Base-by-base conservation (phyloP, 305 asterid genomes). In the Withania somnifera region DNA sequence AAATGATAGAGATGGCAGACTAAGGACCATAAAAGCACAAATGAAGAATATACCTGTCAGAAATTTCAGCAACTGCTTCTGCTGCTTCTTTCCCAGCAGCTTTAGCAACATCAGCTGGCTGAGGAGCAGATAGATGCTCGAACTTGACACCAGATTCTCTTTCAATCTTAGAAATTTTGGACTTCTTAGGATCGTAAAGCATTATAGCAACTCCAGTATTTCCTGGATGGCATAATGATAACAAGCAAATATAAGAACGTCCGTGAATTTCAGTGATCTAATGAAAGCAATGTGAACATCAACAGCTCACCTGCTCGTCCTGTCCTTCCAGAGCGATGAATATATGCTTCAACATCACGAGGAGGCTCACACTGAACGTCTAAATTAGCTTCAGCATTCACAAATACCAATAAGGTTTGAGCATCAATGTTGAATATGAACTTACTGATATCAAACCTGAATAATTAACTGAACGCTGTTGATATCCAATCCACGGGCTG, bases 321-420 rank as follows among this genome's bases (percentile, higher is more conserved):
- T 6, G 98, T 96, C 82, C 98, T 88, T 77, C 98, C 98, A 87
- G 99, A 96, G 28, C 98, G 93, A 91, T 96, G 99, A 84, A 96
- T 96, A 90, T 96, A 94, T 34, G 93, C 98, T 88, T 94, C 98
- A 15, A 91, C 99, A 78, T 94, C 98, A 60, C 94, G 95, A 20
- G 99, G 99, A 4, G 99, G 98, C 84, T 94, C 99, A 87, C 98
- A 94, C 99, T 96, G 84, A 85, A 57, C 82, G 88, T 9, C 34
- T 58, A 28, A 58, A 71, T 77, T 9, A 81, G 32, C 30, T 77
- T 79, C 80, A 89, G 68, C 82, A 24, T 17, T 34, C 32, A 51
- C 75, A 85, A 45, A 54, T 36, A 50, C 45, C 45, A 56, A 42
- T 38, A 34, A 42, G 53, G 34, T 24, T 13, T 47, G 79, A 73